phyloP scores from a whole-genome alignment of 2,329 filamentous ascomycete species.

The Westerdykella aurantiaca region DNA sequence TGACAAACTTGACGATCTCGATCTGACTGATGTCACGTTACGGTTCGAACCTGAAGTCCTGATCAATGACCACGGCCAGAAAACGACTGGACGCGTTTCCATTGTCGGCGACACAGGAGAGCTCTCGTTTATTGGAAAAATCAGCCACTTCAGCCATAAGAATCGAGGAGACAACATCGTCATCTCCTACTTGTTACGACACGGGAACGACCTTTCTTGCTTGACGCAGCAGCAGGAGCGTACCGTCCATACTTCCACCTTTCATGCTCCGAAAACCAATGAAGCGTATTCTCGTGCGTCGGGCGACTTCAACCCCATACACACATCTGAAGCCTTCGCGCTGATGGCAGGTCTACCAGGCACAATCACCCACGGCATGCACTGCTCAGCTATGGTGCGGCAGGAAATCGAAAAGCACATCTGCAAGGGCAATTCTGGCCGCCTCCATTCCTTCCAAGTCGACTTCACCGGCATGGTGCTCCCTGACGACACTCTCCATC shows the following conservation, averaged over 20 bases:
- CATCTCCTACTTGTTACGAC: constrained; percentile 16
- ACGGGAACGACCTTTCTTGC: constrained; percentile 6
- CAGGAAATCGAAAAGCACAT: constrained; percentile 16
- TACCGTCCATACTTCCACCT: too few relatives aligned
- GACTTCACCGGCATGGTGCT: constrained; percentile 37
- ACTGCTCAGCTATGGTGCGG: constrained; percentile 29
- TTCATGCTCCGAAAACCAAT: constrained; percentile 4
- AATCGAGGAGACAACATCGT: constrained; percentile 15
- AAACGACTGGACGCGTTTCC: too few relatives aligned
- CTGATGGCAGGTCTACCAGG: constrained; percentile 33
- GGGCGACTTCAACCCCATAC: constrained; percentile 40
- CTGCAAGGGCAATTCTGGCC: constrained; percentile 15
- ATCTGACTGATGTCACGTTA: too few relatives aligned
- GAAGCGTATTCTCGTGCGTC: constrained; percentile 28
- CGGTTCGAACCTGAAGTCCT: too few relatives aligned
- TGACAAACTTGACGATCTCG: too few relatives aligned
- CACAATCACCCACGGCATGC: constrained; percentile 42
- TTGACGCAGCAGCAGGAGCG: too few relatives aligned
- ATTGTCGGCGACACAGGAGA: too few relatives aligned
- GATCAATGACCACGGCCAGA: too few relatives aligned
- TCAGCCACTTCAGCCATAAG: too few relatives aligned
- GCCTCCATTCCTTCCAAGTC: constrained; percentile 19
- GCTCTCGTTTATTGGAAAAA: too few relatives aligned
- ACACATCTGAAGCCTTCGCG: constrained; percentile 35
- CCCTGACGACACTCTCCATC: constrained; percentile 28